These are phyloP conservation scores for Linnemannia schmuckeri DNA, from an alignment of 192 early-diverging fungal species.

Conservation along the genomic window DNA sequence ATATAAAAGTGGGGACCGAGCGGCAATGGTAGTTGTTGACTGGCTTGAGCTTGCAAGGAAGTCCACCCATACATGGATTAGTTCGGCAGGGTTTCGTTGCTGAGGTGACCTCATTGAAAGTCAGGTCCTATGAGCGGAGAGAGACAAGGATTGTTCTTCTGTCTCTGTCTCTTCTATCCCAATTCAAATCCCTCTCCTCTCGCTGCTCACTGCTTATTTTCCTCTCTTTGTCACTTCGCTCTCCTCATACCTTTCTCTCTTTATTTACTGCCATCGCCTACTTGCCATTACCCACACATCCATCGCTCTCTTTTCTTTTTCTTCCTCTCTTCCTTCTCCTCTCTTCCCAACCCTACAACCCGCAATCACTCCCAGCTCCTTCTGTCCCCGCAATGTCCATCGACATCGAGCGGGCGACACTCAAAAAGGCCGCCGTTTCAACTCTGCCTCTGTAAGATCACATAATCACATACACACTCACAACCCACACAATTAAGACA, in stretches of 20 bases:
- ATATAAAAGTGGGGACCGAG: background rate
- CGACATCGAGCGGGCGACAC: slow-evolving; percentile 49
- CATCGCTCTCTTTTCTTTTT: background rate
- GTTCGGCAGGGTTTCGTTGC: too few species aligned
- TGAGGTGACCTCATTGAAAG: too few species aligned
- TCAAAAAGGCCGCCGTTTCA: slow-evolving; percentile 44
- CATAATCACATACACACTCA: background rate
- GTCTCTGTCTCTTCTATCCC: too few species aligned
- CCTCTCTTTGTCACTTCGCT: background rate
- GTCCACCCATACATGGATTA: too few species aligned
- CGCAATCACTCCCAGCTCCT: background rate
- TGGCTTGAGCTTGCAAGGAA: background rate
- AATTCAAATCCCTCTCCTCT: background rate
- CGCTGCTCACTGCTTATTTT: background rate
- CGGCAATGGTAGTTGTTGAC: background rate
- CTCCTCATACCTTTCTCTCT: slow-evolving; percentile 3
- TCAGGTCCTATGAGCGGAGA: too few species aligned
- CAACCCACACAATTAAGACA: background rate
- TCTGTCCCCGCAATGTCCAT: slow-evolving; percentile 11
- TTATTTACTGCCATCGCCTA: background rate
- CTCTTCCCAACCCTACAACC: background rate
- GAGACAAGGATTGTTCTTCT: too few species aligned
- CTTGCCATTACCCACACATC: background rate
- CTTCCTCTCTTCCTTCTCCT: background rate
- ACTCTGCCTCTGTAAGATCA: slow-evolving; percentile 42